These are phyloP conservation scores for Wickerhamiella cacticola DNA, from an alignment of 805 yeast species.

Conservation along the genomic window DNA sequence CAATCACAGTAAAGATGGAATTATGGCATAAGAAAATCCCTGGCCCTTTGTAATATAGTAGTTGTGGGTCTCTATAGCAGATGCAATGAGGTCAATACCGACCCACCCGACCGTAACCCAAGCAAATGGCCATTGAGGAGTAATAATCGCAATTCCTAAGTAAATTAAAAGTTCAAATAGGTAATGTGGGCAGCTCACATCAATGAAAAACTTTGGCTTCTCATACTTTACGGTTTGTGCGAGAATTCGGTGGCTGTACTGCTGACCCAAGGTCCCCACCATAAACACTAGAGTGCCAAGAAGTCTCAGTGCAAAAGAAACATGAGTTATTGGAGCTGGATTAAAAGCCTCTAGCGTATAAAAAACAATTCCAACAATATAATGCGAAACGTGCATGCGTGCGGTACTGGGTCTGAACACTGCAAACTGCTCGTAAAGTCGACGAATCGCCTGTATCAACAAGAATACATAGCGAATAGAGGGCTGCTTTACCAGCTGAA, in stretches of 20 bases:
- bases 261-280: constrained; percentile 37
- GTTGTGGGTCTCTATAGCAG: constrained; percentile 38
- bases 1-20: constrained; percentile 14
- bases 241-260: constrained; percentile 37
- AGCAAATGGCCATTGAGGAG: constrained; percentile 16
- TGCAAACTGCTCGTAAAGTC: constrained; percentile 38
- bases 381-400: constrained; percentile 47
- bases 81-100: constrained; percentile 35
- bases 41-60: constrained; percentile 31
- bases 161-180: constrained; percentile 47
- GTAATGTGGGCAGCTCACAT: constrained; percentile 50
- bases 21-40: constrained; percentile 12
- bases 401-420: constrained; percentile 35
- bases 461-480: constrained; percentile 15
- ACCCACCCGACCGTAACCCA: constrained; percentile 27
- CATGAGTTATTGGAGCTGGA: neutral
- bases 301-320: neutral
- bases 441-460: constrained; percentile 37
- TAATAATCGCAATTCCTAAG: constrained; percentile 21
- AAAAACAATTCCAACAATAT: constrained; percentile 43
- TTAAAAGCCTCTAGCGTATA: constrained; percentile 28
- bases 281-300: constrained; percentile 25
- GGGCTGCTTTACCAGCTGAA: neutral
- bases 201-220: constrained; percentile 36
- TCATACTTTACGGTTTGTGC: constrained; percentile 43